Percentiles rank a stretch among this genome's conserved stretches.
These are phyloP conservation scores for Aureobasidium subglaciale DNA, from an alignment of 2,329 filamentous ascomycete species.

Conservation along the genomic window DNA sequence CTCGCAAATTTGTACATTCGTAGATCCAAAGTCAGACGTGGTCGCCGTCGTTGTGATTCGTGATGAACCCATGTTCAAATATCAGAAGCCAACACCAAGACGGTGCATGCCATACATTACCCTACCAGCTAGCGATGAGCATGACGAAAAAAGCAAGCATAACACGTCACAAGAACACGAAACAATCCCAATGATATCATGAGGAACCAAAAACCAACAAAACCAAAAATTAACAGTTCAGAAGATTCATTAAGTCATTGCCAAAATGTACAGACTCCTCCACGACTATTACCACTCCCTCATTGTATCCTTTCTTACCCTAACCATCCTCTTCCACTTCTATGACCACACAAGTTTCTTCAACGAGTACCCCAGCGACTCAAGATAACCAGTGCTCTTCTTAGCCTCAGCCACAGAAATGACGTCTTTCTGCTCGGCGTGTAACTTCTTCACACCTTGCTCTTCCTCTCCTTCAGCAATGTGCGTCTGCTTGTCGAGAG, in stretches of 20 bases:
- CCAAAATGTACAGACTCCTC: neutral
- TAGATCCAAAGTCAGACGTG: too few relatives aligned
- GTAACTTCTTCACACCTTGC: constrained; percentile 17
- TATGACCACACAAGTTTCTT: constrained; percentile 87
- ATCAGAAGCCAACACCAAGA: too few relatives aligned
- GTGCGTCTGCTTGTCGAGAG: constrained; percentile 20
- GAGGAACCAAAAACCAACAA: neutral
- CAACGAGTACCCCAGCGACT: constrained; percentile 79
- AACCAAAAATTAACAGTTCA: neutral
- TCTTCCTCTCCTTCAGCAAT: constrained; percentile 19
- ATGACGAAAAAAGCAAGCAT: too few relatives aligned
- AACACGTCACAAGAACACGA: too few relatives aligned
- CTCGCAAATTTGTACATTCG: too few relatives aligned
- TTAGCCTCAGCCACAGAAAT: constrained; percentile 79
- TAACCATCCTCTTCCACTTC: neutral
- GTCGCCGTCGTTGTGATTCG: too few relatives aligned
- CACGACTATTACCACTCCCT: neutral
- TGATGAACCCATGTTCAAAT: too few relatives aligned
- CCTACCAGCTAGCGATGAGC: too few relatives aligned
- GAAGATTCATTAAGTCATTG: neutral
- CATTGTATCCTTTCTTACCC: neutral
- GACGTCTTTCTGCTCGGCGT: constrained; percentile 59
- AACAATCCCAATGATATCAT: too few relatives aligned
- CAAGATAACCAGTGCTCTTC: constrained; percentile 76
- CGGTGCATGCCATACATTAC: too few relatives aligned